phyloP scores from a whole-genome alignment of 306 rosid genomes.

The Gynostemma pentaphyllum region DNA sequence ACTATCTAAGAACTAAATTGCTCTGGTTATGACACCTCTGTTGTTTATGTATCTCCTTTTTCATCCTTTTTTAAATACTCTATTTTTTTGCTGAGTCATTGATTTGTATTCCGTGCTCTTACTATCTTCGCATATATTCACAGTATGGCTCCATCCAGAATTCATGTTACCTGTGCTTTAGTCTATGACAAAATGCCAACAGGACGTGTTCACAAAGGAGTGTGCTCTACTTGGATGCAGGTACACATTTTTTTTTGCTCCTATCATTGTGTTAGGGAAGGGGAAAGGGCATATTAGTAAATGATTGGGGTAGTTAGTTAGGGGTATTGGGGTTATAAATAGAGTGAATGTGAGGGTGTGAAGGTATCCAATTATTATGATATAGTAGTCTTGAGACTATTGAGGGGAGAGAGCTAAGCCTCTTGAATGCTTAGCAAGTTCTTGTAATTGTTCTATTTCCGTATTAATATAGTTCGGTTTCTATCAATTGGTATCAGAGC shows the following conservation, averaged over 20 bases:
- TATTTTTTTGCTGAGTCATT: neutral
- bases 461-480: too few species aligned
- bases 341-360: too few species aligned
- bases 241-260: constrained; percentile 26
- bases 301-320: too few species aligned
- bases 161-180: constrained; percentile 93
- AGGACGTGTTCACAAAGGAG: constrained; percentile 81
- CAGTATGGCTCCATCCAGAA: constrained; percentile 77
- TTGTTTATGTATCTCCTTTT: neutral
- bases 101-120: constrained; percentile 8
- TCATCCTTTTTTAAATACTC: neutral
- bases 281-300: too few species aligned
- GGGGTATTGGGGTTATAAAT: too few species aligned
- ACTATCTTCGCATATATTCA: constrained; percentile 6
- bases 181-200: constrained; percentile 67
- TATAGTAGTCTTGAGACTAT: too few species aligned
- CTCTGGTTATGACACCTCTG: neutral
- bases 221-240: constrained; percentile 99
- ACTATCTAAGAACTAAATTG: too few species aligned
- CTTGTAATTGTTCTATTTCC: too few species aligned
- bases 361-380: too few species aligned
- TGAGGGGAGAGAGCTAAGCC: too few species aligned
- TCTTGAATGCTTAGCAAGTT: too few species aligned
- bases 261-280: neutral
- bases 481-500: too few species aligned